These are phyloP conservation scores for Niveomyces coronatus DNA, from an alignment of 2,329 filamentous ascomycete species.

Conservation along the genomic window DNA sequence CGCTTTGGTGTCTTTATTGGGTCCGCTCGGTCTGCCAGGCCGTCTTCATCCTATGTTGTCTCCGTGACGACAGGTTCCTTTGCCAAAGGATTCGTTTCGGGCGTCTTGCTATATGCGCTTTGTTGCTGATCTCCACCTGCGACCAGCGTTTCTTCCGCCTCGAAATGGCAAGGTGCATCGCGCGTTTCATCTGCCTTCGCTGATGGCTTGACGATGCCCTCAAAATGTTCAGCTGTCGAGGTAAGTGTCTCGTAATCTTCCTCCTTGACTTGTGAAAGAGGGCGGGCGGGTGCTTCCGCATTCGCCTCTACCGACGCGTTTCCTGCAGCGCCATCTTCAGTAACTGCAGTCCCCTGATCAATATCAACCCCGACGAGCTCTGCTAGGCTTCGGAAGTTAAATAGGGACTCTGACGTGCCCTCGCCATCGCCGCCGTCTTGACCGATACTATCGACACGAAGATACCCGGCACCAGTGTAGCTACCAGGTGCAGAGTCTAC, in stretches of 20 bases:
- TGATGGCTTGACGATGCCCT: not conserved
- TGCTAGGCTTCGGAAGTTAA: slow-evolving; percentile 82
- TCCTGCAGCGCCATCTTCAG: slow-evolving; percentile 13
- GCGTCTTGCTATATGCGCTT: not conserved
- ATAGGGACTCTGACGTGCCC: slow-evolving; percentile 61
- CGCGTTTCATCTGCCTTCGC: slow-evolving; percentile 5
- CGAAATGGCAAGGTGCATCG: not conserved
- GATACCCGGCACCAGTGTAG: slow-evolving; percentile 28
- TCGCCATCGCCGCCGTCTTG: slow-evolving; percentile 39
- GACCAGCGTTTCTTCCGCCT: slow-evolving; percentile 1
- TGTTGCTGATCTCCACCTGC: not conserved
- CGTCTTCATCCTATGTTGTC: not conserved
- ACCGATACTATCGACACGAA: slow-evolving; percentile 27
- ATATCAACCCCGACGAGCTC: slow-evolving; percentile 66
- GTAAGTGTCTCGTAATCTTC: slow-evolving; percentile 20
- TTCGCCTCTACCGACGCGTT: slow-evolving; percentile 12
- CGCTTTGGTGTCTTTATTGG: too few species aligned
- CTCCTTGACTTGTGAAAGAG: slow-evolving; percentile 28
- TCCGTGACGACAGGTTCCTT: not conserved
- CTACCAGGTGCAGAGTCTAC: slow-evolving; percentile 54
- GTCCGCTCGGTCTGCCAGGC: too few species aligned
- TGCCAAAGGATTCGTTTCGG: not conserved
- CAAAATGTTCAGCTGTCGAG: too few species aligned
- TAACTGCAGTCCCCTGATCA: slow-evolving; percentile 31
- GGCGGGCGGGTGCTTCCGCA: slow-evolving; percentile 15